Base-by-base conservation (phyloP, 208 protist species). In the Trypanosoma scelopori region DNA sequence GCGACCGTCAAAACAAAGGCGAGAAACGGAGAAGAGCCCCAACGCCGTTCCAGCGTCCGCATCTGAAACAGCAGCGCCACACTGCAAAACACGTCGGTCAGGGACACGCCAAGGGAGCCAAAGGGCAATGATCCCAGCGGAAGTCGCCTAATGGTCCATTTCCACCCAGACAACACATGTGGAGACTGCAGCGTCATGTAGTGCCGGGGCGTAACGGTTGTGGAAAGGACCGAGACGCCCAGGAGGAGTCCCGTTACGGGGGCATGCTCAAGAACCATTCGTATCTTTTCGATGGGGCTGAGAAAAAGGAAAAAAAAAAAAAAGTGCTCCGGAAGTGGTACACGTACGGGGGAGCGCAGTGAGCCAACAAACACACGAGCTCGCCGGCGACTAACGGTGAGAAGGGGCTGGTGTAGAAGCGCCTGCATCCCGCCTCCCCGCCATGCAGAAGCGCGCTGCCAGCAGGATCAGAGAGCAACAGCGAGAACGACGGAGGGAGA, bases 21-120 rank as follows among this genome's bases (percentile, higher is more conserved):
- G 12, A 92, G 73, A 53, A 76, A 83, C 15, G 66, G 56, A 53
- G 70, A 68, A 13, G 82, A 79, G 20, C 85, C 85, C 83, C 85
- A 92, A 16, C 81, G 82, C 5, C 82, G 79, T 69, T 92, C 82
- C 25, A 92, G 74, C 12, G 58, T 64, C 42, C 82, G 79, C 71
- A 84, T 82, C 50, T 86, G 75, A 43, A 74, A 74, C 12, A 85
- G 46, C 35, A 88, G 16, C 41, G 69, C 43, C 35, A 78, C 23
- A 18, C 63, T 43, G n/a, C 78, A 71, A 0, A 71, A 1, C 0
- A 79, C 63, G 48, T 87, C 81, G 23, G 60, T 60, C 4, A 75
- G 27, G 23, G 81, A 85, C n/a, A 72, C 67, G 53, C 83, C 83
- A 30, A 84, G 60, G 0, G 69, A 56, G 5, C 82, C 85, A 55